Percentiles rank a stretch among this genome's conserved stretches.
Evolutionary conservation across 2,329 filamentous ascomycete species (phyloP).

Genomic region (Paecilomyces fulvus): DNA sequence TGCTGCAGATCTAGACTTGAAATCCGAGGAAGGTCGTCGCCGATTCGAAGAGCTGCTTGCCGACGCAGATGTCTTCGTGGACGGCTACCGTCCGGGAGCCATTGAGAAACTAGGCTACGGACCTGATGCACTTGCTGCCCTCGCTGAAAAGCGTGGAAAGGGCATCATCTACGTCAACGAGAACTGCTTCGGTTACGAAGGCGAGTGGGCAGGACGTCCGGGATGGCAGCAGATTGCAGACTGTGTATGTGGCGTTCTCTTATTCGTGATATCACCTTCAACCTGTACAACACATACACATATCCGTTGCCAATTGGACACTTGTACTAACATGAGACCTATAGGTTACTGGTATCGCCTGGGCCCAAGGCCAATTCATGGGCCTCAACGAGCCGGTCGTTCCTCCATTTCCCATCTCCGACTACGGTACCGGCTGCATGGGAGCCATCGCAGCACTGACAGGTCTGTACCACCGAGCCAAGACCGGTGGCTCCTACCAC

Average conservation of each 20-base stretch:
- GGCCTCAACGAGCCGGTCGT: conserved; percentile 30
- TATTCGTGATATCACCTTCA: neutral
- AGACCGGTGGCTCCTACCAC: conserved; percentile 56
- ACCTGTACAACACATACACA: neutral
- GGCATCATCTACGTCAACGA: conserved; percentile 62
- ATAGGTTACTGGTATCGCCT: conserved; percentile 34
- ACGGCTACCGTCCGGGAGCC: conserved; percentile 61
- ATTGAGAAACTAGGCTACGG: conserved; percentile 57
- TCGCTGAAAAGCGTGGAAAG: conserved; percentile 48
- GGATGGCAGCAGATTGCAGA: conserved; percentile 69
- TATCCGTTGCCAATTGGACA: neutral
- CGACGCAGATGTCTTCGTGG: conserved; percentile 57
- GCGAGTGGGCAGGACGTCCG: conserved; percentile 54
- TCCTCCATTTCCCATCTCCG: conserved; percentile 45
- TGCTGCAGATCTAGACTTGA: conserved; percentile 55
- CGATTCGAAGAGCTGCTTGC: conserved; percentile 52
- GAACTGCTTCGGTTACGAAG: conserved; percentile 61
- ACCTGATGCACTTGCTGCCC: conserved; percentile 43
- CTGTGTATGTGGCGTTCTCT: conserved; percentile 39
- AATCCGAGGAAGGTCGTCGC: conserved; percentile 43
- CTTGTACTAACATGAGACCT: neutral
- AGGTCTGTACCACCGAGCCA: conserved; percentile 56
- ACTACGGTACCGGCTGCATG: conserved; percentile 65
- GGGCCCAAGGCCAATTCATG: conserved; percentile 37
- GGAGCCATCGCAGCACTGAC: conserved; percentile 59